Percentiles rank a stretch among this genome's conserved stretches.
phyloP scores from a whole-genome alignment of 495 filamentous ascomycete genomes.

The Clohesyomyces aquaticus region DNA sequence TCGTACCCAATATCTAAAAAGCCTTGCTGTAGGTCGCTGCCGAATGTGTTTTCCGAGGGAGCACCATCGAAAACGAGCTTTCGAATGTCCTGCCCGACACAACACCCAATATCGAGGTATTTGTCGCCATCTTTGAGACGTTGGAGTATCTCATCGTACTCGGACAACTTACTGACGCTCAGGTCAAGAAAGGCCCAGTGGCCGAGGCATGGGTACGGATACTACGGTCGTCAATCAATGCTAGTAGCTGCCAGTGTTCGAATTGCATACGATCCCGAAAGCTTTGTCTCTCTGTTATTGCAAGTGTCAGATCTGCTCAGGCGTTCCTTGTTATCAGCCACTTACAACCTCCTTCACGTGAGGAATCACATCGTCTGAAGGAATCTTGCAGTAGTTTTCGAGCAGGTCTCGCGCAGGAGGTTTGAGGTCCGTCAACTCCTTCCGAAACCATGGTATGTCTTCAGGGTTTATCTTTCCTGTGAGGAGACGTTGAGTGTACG shows the following conservation, averaged over 20 bases:
- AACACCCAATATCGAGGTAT: conserved; percentile 37
- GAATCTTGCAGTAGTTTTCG: conserved; percentile 32
- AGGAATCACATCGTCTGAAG: conserved; percentile 21
- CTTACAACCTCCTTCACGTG: conserved; percentile 29
- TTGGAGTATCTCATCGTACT: conserved; percentile 27
- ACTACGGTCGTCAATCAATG: conserved; percentile 7
- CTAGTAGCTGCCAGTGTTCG: background rate
- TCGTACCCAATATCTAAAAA: conserved; percentile 40
- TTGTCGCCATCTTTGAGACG: conserved; percentile 33
- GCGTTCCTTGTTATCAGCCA: background rate
- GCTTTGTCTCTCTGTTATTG: conserved; percentile 34
- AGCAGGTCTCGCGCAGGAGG: conserved; percentile 19
- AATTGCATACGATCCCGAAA: conserved; percentile 25
- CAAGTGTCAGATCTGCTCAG: too few species aligned
- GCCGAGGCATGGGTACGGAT: conserved; percentile 37
- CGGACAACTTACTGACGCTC: conserved; percentile 11
- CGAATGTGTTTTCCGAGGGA: conserved; percentile 38
- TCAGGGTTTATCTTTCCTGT: conserved; percentile 19
- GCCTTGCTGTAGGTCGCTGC: conserved; percentile 31
- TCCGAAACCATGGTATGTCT: conserved; percentile 17
- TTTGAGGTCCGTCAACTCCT: conserved; percentile 12
- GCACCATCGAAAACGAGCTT: conserved; percentile 37
- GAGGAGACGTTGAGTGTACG: too few species aligned
- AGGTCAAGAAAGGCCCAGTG: conserved; percentile 30
- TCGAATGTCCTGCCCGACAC: conserved; percentile 37